Percentiles rank a stretch among this genome's conserved stretches.
Conservation (phyloP, 352 stramenopile species). For the Globisporangium abappressorium region DNA sequence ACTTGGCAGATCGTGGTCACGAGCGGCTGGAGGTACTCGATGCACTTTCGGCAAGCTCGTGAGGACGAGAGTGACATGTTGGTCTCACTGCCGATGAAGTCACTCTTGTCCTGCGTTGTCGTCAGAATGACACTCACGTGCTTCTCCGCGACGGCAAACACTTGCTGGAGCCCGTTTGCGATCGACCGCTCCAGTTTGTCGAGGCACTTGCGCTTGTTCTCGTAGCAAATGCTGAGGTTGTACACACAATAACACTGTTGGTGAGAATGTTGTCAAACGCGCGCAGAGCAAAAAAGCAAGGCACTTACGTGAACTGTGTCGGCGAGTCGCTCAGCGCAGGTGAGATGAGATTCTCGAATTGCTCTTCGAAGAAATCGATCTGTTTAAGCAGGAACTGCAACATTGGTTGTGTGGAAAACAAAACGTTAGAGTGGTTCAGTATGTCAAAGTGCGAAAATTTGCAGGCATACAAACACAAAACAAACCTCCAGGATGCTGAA, state of each 20-base stretch:
- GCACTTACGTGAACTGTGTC: constrained; percentile 69
- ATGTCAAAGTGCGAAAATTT: neutral
- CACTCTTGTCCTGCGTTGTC: constrained; percentile 61
- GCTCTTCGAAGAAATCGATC: constrained; percentile 59
- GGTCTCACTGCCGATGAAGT: constrained; percentile 72
- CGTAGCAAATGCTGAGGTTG: constrained; percentile 60
- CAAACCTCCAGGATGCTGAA: constrained; percentile 63
- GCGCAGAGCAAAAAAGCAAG: neutral
- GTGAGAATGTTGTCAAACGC: neutral
- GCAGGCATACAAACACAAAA: neutral
- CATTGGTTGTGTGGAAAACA: neutral
- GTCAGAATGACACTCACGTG: constrained; percentile 42
- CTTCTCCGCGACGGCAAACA: constrained; percentile 69
- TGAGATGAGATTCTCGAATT: constrained; percentile 47
- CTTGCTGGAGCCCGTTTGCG: constrained; percentile 40
- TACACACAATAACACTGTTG: neutral
- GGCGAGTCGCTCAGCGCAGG: constrained; percentile 41
- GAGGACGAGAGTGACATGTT: constrained; percentile 76
- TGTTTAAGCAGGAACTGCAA: constrained; percentile 52
- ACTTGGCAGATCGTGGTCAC: constrained; percentile 45
- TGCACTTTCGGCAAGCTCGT: constrained; percentile 60
- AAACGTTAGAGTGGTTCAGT: neutral
- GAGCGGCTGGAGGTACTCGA: constrained; percentile 71
- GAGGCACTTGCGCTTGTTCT: constrained; percentile 67
- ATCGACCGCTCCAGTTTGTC: constrained; percentile 64